Evolutionary conservation across 2,329 filamentous ascomycete genomes (phyloP).

Genomic region (Fusarium tricinctum): DNA sequence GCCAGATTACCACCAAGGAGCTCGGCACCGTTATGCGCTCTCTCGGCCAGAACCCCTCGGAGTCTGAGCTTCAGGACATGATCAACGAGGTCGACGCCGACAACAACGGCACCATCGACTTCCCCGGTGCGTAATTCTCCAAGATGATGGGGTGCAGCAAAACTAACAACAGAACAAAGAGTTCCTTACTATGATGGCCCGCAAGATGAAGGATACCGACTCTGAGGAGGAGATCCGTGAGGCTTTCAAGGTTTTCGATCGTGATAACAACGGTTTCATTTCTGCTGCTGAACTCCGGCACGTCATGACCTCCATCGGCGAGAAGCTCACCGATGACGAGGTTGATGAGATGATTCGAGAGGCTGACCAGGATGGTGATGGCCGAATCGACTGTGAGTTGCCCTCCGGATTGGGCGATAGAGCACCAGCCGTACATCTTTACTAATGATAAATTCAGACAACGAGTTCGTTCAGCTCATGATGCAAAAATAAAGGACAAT

Average conservation of each 20-base stretch:
- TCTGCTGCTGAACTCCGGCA: constrained; percentile 89
- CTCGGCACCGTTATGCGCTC: constrained; percentile 92
- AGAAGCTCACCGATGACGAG: constrained; percentile 92
- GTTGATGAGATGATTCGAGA: constrained; percentile 95
- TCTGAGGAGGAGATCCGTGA: constrained; percentile 92
- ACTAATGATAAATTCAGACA: constrained; percentile 68
- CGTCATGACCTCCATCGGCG: constrained; percentile 92
- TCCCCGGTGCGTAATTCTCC: constrained; percentile 75
- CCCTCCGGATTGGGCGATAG: background rate
- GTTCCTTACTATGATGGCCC: constrained; percentile 93
- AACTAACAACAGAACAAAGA: constrained; percentile 65
- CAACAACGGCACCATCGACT: constrained; percentile 94
- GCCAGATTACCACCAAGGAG: constrained; percentile 93
- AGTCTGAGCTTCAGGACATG: constrained; percentile 93
- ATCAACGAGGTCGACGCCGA: constrained; percentile 94
- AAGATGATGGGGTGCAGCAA: background rate
- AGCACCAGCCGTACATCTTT: background rate
- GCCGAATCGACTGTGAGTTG: constrained; percentile 85
- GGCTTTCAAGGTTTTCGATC: constrained; percentile 90
- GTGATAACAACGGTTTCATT: constrained; percentile 93
- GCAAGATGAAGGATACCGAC: constrained; percentile 95
- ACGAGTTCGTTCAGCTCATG: constrained; percentile 95
- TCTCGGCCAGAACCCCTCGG: constrained; percentile 88
- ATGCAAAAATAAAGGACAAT: constrained; percentile 83
- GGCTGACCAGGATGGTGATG: constrained; percentile 90